Conservation (phyloP, 2,329 filamentous ascomycete genomes). For the Trichocomaceae sp. region DNA sequence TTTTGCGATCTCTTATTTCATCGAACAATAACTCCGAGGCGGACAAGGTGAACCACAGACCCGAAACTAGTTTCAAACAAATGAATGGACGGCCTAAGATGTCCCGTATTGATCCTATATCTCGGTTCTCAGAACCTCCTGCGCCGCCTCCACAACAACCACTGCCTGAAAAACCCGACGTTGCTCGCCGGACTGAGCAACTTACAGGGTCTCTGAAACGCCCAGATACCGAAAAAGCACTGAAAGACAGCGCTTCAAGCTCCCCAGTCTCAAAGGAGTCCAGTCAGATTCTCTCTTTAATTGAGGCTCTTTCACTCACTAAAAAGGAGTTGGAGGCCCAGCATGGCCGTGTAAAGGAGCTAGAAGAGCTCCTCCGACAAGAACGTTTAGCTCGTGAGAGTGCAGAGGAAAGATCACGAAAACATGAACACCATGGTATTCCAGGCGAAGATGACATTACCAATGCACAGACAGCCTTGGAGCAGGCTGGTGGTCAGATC, state of each 20-base stretch:
- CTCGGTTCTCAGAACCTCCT: conserved; percentile 85
- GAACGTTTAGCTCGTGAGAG: conserved; percentile 76
- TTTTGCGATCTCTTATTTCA: conserved; percentile 68
- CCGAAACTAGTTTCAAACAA: conserved; percentile 37
- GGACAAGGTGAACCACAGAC: conserved; percentile 39
- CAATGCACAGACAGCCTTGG: conserved; percentile 39
- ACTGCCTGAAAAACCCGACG: conserved; percentile 85
- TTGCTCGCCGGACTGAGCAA: conserved; percentile 41
- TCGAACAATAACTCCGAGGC: conserved; percentile 57
- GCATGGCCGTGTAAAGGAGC: conserved; percentile 66
- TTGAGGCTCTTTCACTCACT: conserved; percentile 74
- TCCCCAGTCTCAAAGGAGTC: conserved; percentile 50
- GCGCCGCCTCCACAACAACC: conserved; percentile 91
- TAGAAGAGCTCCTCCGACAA: conserved; percentile 70
- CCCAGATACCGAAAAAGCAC: conserved; percentile 62
- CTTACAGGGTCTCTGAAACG: conserved; percentile 58
- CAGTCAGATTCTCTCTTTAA: conserved; percentile 74
- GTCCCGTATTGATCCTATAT: conserved; percentile 65
- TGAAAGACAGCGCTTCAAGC: conserved; percentile 45
- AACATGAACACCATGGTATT: conserved; percentile 33
- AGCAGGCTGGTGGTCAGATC: conserved; percentile 30
- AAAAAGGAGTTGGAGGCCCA: conserved; percentile 86
- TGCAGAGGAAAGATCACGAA: conserved; percentile 74
- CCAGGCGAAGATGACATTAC: conserved; percentile 22
- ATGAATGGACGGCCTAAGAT: conserved; percentile 43